A percentile compares a stretch with the other conserved stretches of the same genome.
These are phyloP conservation scores for Phycomyces blakesleeanus DNA, from an alignment of 192 early-diverging fungal species.

Conservation along the genomic window DNA sequence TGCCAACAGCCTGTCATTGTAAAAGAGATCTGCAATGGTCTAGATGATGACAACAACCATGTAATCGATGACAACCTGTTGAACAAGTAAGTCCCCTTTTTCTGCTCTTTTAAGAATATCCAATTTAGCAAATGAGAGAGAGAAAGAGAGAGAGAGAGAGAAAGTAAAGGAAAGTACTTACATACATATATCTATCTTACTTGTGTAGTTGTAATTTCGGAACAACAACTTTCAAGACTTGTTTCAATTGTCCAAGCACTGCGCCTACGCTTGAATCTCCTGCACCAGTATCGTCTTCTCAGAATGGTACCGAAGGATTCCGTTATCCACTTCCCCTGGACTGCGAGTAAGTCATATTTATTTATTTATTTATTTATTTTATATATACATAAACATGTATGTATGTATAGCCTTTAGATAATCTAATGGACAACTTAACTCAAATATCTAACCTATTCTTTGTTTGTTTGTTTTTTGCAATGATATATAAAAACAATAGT, in stretches of 20 bases:
- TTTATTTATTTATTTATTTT: not conserved
- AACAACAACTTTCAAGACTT: conserved; percentile 42
- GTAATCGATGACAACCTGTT: conserved; percentile 35
- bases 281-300: conserved; percentile 29
- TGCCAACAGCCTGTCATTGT: conserved; percentile 49
- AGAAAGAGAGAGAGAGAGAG: no score
- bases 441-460: not conserved
- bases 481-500: conserved; percentile 31
- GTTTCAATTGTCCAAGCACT: conserved; percentile 47
- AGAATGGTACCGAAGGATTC: conserved; percentile 21
- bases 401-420: not conserved
- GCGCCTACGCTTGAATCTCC: conserved; percentile 35
- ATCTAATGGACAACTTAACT: not conserved
- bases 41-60: conserved; percentile 43
- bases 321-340: conserved; percentile 43
- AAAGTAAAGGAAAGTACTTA: no score
- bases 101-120: no score
- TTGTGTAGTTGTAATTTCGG: conserved; percentile 39
- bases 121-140: no score
- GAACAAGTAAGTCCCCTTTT: conserved; percentile 24
- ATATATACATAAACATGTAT: not conserved
- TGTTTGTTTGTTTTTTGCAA: not conserved
- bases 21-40: conserved; percentile 66
- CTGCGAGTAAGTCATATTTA: conserved; percentile 34
- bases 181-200: conserved; percentile 22